Conservation (phyloP, 169 alveolate genomes). For the Plasmodium coatneyi region DNA sequence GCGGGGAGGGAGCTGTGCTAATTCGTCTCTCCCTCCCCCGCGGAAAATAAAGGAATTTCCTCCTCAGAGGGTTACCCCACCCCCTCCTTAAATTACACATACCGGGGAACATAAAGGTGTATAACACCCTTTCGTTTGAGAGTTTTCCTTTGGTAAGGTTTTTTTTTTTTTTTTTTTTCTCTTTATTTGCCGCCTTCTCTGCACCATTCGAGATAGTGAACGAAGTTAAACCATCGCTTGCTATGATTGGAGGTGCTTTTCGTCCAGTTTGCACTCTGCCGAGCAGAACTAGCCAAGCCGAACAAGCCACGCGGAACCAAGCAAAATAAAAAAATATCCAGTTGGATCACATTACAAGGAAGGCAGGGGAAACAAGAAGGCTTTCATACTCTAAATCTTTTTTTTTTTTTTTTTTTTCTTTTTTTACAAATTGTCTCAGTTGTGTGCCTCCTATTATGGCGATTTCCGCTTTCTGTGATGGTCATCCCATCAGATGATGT, state of each 20-base stretch:
- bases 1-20: no score
- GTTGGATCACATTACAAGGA: no score
- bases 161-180: no score
- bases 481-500: not conserved
- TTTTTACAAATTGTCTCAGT: not conserved
- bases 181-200: not conserved
- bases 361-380: no score
- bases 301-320: no score
- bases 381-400: no score
- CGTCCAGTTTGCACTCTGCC: not conserved
- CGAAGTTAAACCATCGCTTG: not conserved
- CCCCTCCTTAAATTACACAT: not conserved
- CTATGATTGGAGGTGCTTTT: not conserved
- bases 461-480: not conserved
- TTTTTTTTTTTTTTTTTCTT: no score
- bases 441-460: not conserved
- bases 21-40: not conserved
- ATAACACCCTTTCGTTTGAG: not conserved
- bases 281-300: no score
- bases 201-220: not conserved
- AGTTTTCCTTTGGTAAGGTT: not conserved
- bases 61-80: not conserved
- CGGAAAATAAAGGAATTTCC: not conserved
- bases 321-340: no score
- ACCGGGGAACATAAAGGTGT: not conserved